A percentile compares a stretch with the other conserved stretches of the same genome.
Conservation (phyloP, 2,329 filamentous ascomycete species). For the Phyllosticta capitalensis region DNA sequence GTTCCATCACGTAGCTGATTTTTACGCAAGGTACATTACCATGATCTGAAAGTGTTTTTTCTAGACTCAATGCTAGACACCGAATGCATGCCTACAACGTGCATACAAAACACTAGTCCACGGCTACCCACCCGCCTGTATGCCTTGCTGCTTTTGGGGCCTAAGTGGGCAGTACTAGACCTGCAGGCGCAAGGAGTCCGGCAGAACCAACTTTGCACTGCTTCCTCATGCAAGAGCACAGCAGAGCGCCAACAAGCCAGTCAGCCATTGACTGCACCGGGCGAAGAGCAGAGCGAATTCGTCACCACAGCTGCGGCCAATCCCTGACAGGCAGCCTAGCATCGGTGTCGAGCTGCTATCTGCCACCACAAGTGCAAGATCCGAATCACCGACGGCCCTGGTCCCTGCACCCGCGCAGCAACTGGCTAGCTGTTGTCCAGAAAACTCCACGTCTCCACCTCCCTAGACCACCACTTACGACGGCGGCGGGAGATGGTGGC, state of each 20-base stretch:
- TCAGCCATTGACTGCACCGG: background rate
- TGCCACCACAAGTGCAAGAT: background rate
- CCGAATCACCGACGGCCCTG: background rate
- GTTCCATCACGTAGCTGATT: background rate
- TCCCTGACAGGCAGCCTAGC: background rate
- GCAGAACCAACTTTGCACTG: background rate
- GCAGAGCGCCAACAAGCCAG: too few species aligned
- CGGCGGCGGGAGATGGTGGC: background rate
- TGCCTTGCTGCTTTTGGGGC: background rate
- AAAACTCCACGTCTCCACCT: background rate
- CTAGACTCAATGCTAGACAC: background rate
- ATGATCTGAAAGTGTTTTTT: background rate
- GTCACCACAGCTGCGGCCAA: background rate
- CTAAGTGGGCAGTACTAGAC: background rate
- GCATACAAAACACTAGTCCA: background rate
- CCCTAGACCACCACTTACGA: background rate
- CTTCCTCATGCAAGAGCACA: background rate
- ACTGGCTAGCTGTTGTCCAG: background rate
- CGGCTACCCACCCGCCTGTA: background rate
- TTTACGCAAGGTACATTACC: background rate
- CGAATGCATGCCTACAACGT: background rate
- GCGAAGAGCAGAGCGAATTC: background rate
- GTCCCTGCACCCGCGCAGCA: background rate
- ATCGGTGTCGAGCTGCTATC: background rate
- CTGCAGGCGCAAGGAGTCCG: background rate